Evolutionary conservation across 306 rosid species (phyloP), one percentile per base, ranked within the genome.

Genomic region (Begonia fuchsioides): DNA sequence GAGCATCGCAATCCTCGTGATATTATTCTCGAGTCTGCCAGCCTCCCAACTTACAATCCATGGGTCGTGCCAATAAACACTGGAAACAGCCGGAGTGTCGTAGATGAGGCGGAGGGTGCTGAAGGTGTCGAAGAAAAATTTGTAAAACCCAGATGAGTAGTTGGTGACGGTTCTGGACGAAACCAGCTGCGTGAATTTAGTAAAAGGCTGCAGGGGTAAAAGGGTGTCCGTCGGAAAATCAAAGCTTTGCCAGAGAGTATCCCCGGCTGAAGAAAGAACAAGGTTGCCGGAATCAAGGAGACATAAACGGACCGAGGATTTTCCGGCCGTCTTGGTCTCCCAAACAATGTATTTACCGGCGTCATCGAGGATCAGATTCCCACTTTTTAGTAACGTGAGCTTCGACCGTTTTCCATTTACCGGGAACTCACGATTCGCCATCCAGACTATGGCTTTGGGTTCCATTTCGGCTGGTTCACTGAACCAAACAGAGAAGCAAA

Each of bases 61-160:
- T 1, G 93, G 80, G 39, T 67, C 47, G 0, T 80, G 81, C 93
- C 83, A 82, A 12, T 75, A 82, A 17, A 64, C 38, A 8, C 75
- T 72, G 0, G 93, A 78, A 19, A 70, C 53, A 40, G 75, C 78
- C 10, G 59, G 68, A 8, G 73, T 73, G 8, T 82, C 68, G 8
- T 69, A 82, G 18, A 78, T 62, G 50, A 78, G 74, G 13, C 70
- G 66, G n/a, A 78, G 72, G 46, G 75, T 16, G 48, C 69, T 75
- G 15, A 69, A 72, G 41, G 58, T 52, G 58, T 78, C 64, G 41
- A 68, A 82, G 16, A 56, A 70, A 44, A 82, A 48, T 4, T 55
- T 16, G 38, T 70, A 78, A 51, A 72, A 78, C 44, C 87, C 79
- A 0, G 87, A 51, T 45, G 81, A 75, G 38, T 49, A 39, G 63